Conservation (phyloP, 2,329 filamentous ascomycete species). For the Corinectria fuckeliana region DNA sequence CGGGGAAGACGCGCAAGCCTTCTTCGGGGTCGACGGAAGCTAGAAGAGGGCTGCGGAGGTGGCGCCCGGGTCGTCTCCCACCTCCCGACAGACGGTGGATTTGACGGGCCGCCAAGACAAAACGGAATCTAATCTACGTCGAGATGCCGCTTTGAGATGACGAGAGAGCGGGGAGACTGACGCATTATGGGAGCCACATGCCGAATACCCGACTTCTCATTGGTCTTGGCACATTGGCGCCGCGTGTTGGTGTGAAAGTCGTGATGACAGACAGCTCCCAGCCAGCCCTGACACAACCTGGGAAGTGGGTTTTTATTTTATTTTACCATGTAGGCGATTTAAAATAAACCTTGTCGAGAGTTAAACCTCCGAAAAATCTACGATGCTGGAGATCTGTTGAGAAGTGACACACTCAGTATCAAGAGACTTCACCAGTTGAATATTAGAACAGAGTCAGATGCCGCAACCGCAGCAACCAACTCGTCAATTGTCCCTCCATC, state of each 20-base stretch:
- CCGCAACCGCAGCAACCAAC: background rate
- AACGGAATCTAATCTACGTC: too few relatives aligned
- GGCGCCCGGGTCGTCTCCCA: conserved; percentile 11
- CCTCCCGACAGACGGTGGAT: conserved; percentile 2
- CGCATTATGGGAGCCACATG: conserved; percentile 1
- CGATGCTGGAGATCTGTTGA: background rate
- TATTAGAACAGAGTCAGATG: background rate
- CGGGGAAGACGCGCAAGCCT: conserved; percentile 18
- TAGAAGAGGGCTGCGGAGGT: background rate
- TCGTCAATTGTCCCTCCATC: background rate
- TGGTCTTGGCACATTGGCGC: background rate
- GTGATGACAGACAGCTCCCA: too few relatives aligned
- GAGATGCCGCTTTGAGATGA: background rate
- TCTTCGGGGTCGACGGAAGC: background rate
- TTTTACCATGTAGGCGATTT: too few relatives aligned
- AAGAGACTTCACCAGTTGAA: background rate
- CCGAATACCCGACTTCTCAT: background rate
- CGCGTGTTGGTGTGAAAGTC: background rate
- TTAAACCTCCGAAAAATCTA: background rate
- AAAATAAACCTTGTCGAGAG: too few relatives aligned
- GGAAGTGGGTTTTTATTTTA: background rate
- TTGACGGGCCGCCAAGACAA: background rate
- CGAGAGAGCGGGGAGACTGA: background rate
- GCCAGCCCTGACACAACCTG: background rate
- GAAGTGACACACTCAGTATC: too few relatives aligned